These are phyloP conservation scores for Phlyctochytrium arcticum DNA, from an alignment of 192 early-diverging fungal species.

Conservation along the genomic window DNA sequence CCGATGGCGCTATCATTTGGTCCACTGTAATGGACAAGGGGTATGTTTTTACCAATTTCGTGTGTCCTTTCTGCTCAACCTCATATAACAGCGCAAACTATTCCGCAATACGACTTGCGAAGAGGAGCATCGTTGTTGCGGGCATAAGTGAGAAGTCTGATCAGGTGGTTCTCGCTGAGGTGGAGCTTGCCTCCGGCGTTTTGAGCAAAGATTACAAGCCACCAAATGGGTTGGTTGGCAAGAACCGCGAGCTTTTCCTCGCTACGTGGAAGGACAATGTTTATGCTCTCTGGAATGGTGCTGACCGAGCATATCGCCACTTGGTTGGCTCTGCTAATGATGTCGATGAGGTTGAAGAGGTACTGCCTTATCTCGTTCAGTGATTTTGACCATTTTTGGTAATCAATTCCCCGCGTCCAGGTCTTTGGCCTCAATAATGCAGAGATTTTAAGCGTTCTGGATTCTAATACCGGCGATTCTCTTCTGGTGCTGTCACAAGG, in stretches of 20 bases:
- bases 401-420: too few species aligned
- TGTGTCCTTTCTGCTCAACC: background rate
- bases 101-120: background rate
- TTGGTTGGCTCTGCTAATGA: background rate
- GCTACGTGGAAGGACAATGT: background rate
- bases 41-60: background rate
- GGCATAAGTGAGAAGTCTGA: background rate
- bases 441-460: background rate
- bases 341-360: conserved; percentile 6
- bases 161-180: background rate
- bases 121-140: background rate
- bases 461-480: too few species aligned
- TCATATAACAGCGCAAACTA: conserved; percentile 1
- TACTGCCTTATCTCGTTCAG: too few species aligned
- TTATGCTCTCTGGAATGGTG: conserved; percentile 10
- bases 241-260: conserved; percentile 1
- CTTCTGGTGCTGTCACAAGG: too few species aligned
- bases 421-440: background rate
- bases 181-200: background rate
- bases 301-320: conserved; percentile 5
- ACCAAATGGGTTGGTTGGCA: conserved; percentile 2
- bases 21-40: background rate
- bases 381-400: too few species aligned
- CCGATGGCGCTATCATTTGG: conserved; percentile 15
- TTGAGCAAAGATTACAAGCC: conserved; percentile 15